phyloP scores from a whole-genome alignment of 2,329 filamentous ascomycete species.

The Dothidotthia symphoricarpi region DNA sequence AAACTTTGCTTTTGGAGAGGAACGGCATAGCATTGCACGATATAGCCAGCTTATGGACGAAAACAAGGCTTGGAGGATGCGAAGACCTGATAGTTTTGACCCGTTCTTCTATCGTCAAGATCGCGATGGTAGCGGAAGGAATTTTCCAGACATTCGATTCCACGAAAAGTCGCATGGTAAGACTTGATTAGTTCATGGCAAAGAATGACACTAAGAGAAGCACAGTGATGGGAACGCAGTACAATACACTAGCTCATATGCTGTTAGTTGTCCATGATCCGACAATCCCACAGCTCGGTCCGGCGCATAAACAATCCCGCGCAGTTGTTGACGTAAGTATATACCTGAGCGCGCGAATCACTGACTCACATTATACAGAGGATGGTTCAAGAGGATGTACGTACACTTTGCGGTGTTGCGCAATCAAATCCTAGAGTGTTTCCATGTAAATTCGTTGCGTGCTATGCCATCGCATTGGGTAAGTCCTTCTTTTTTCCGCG shows the following conservation, averaged over 20 bases:
- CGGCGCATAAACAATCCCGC: conserved; percentile 34
- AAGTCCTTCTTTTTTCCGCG: conserved; percentile 2
- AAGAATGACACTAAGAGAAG: too few species aligned
- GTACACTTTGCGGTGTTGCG: conserved; percentile 37
- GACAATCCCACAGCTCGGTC: conserved; percentile 38
- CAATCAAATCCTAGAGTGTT: conserved; percentile 36
- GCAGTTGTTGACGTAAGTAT: conserved; percentile 23
- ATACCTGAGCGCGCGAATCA: too few species aligned
- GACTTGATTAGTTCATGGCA: too few species aligned
- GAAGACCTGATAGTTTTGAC: conserved; percentile 37
- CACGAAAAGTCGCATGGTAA: conserved; percentile 33
- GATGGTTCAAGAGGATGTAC: conserved; percentile 37
- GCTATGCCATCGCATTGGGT: conserved; percentile 39
- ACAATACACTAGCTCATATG: conserved; percentile 39
- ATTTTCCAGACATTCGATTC: conserved; percentile 38
- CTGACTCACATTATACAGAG: conserved; percentile 1
- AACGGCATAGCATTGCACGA: conserved; percentile 29
- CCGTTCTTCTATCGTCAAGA: conserved; percentile 37
- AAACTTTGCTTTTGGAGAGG: conserved; percentile 39
- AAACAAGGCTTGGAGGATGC: conserved; percentile 34
- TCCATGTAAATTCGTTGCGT: conserved; percentile 39
- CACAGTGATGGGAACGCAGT: conserved; percentile 31
- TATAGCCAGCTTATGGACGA: conserved; percentile 37
- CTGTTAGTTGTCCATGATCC: conserved; percentile 39
- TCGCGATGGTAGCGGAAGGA: conserved; percentile 32